A percentile compares a stretch with the other conserved stretches of the same genome.
Conservation (phyloP, 2,329 filamentous ascomycete genomes). For the Fusarium zealandicum region DNA sequence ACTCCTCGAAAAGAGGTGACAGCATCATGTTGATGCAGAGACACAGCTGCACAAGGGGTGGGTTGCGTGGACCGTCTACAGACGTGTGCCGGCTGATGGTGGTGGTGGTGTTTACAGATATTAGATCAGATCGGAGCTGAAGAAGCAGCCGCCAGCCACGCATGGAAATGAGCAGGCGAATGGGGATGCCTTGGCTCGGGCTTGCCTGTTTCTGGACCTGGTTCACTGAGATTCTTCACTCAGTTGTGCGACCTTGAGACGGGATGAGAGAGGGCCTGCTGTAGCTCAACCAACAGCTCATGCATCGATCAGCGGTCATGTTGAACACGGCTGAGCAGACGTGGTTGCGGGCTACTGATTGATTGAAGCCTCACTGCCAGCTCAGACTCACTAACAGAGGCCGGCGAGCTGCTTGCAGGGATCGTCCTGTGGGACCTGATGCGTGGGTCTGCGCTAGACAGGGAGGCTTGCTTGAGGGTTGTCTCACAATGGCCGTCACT, state of each 20-base stretch:
- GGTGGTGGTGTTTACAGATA: slow-evolving; percentile 19
- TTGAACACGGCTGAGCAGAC: slow-evolving; percentile 5
- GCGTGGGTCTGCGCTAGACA: slow-evolving; percentile 33
- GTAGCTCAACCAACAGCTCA: neutral
- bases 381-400: slow-evolving; percentile 22
- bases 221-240: slow-evolving; percentile 2
- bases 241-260: neutral
- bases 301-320: slow-evolving; percentile 13
- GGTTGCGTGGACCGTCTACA: slow-evolving; percentile 13
- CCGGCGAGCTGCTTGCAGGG: slow-evolving; percentile 34
- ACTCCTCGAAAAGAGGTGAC: slow-evolving; percentile 5
- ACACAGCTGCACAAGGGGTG: slow-evolving; percentile 14
- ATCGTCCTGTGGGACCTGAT: slow-evolving; percentile 19
- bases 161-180: slow-evolving; percentile 4
- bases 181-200: slow-evolving; percentile 1
- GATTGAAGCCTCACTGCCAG: slow-evolving; percentile 26
- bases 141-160: slow-evolving; percentile 6
- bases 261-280: neutral
- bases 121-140: slow-evolving; percentile 28
- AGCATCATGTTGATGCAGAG: slow-evolving; percentile 17
- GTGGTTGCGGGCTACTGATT: slow-evolving; percentile 21
- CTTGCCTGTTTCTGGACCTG: slow-evolving; percentile 7
- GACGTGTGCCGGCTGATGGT: slow-evolving; percentile 2
- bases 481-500: slow-evolving; percentile 15
- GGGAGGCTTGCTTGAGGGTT: slow-evolving; percentile 28